These are phyloP conservation scores for Vigna reflexopilosa DNA, from an alignment of 306 rosid species.

Conservation along the genomic window DNA sequence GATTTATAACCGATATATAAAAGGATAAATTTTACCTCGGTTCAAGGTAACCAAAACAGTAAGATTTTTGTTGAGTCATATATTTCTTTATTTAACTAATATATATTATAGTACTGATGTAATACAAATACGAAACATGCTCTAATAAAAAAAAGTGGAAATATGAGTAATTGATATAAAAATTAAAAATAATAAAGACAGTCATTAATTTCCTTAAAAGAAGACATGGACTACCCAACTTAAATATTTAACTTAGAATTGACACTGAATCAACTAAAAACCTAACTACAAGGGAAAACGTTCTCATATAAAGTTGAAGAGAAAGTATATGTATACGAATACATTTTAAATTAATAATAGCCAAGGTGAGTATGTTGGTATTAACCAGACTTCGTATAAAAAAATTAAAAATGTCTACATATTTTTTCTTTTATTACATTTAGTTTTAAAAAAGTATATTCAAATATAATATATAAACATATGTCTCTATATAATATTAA, in stretches of 20 bases:
- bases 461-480: too few relatives aligned
- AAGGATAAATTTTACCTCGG: fast-evolving
- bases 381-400: neutral
- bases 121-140: too few relatives aligned
- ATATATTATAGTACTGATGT: too few relatives aligned
- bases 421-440: too few relatives aligned
- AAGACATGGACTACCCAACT: conserved; percentile 16
- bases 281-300: neutral
- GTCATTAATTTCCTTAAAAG: neutral
- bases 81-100: too few relatives aligned
- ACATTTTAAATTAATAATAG: neutral
- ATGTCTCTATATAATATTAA: too few relatives aligned
- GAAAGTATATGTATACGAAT: neutral
- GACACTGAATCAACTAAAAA: conserved; percentile 19
- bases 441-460: too few relatives aligned
- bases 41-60: too few relatives aligned
- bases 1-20: too few relatives aligned
- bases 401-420: too few relatives aligned
- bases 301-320: neutral
- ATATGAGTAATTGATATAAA: neutral
- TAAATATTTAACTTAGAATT: conserved; percentile 7
- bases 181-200: neutral
- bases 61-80: too few relatives aligned
- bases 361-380: neutral
- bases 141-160: too few relatives aligned